Conservation (phyloP, 2,329 filamentous ascomycete species). For the Stagonosporopsis chrysanthemi region DNA sequence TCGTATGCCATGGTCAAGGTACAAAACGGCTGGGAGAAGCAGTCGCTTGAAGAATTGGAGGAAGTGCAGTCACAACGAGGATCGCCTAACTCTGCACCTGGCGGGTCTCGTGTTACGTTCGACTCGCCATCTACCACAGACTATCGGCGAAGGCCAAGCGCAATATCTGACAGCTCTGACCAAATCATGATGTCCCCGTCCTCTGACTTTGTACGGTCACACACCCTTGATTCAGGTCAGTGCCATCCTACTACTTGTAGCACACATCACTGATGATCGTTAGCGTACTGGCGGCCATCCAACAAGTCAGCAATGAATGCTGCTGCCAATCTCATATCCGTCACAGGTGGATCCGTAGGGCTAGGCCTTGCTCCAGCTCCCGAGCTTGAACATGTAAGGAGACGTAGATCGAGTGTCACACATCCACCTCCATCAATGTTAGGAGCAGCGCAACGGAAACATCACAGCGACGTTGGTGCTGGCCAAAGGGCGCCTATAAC, state of each 20-base stretch:
- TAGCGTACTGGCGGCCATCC: constrained; percentile 41
- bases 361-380: constrained; percentile 44
- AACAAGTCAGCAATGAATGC: constrained; percentile 39
- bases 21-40: constrained; percentile 82
- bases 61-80: constrained; percentile 72
- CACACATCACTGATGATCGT: not conserved
- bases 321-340: constrained; percentile 39
- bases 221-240: constrained; percentile 34
- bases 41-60: constrained; percentile 79
- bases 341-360: constrained; percentile 33
- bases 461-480: constrained; percentile 41
- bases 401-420: constrained; percentile 46
- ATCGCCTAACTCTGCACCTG: constrained; percentile 68
- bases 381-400: constrained; percentile 43
- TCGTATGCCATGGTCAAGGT: constrained; percentile 96
- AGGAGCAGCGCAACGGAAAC: constrained; percentile 39
- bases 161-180: constrained; percentile 47
- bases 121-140: constrained; percentile 40
- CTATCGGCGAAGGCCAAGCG: constrained; percentile 45
- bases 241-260: constrained; percentile 5
- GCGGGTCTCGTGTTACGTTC: constrained; percentile 48
- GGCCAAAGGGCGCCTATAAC: constrained; percentile 40
- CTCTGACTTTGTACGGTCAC: constrained; percentile 35
- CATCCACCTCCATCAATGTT: constrained; percentile 43
- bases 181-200: constrained; percentile 46